These are phyloP conservation scores for Candida arabinofermentans DNA, from an alignment of 805 yeast genomes.

Conservation along the genomic window DNA sequence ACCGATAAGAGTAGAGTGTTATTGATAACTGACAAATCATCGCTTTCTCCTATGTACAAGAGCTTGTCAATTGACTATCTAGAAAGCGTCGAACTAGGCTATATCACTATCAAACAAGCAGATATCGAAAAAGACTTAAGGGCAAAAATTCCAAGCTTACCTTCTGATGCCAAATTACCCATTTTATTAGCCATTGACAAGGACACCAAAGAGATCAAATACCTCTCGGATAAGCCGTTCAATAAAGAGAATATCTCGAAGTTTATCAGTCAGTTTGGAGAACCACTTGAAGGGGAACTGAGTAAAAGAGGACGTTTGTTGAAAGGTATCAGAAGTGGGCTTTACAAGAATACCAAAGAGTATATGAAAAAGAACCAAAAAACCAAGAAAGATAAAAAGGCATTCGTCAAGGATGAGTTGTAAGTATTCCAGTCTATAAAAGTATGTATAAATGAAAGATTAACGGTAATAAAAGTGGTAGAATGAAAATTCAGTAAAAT, in stretches of 20 bases:
- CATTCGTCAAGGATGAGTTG: conserved; percentile 18
- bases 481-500: neutral
- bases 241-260: conserved; percentile 30
- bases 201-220: conserved; percentile 14
- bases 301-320: conserved; percentile 24
- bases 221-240: conserved; percentile 28
- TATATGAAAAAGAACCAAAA: conserved; percentile 22
- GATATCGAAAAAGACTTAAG: conserved; percentile 21
- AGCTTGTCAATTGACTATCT: conserved; percentile 69
- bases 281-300: conserved; percentile 33
- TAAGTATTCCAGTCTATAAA: too few relatives aligned
- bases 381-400: conserved; percentile 3
- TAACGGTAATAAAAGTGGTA: neutral
- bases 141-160: conserved; percentile 14
- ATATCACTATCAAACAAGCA: conserved; percentile 30
- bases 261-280: conserved; percentile 29
- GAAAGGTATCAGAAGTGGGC: conserved; percentile 19
- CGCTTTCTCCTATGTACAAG: conserved; percentile 53
- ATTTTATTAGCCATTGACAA: conserved; percentile 20
- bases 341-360: conserved; percentile 18
- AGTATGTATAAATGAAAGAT: neutral
- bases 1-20: conserved; percentile 37
- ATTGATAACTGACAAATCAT: conserved; percentile 47
- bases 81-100: conserved; percentile 45
- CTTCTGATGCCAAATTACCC: conserved; percentile 19